phyloP scores from a whole-genome alignment of 2,329 filamentous ascomycete genomes.

The Talaromyces islandicus region DNA sequence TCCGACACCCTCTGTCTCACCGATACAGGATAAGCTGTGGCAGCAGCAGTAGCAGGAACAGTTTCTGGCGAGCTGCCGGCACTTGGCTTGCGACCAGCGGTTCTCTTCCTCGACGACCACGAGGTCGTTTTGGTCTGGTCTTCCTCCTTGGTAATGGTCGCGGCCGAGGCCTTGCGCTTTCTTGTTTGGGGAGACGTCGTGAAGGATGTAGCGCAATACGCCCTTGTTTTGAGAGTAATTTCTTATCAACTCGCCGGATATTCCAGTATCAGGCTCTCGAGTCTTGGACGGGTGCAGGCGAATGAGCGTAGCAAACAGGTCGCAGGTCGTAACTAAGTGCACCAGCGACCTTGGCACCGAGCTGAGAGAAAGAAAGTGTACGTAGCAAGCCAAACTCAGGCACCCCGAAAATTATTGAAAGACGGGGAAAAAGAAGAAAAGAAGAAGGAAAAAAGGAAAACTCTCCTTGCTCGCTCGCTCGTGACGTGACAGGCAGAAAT shows the following conservation, averaged over 20 bases:
- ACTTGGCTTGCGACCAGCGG: neutral
- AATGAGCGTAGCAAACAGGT: too few species aligned
- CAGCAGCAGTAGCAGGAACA: constrained; percentile 12
- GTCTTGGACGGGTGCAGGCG: too few species aligned
- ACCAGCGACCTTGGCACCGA: neutral
- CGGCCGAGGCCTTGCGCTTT: constrained; percentile 51
- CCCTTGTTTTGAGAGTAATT: neutral
- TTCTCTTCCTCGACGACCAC: neutral
- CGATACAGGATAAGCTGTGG: constrained; percentile 9
- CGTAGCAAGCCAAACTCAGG: too few species aligned
- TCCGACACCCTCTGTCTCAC: constrained; percentile 24
- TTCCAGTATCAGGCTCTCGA: neutral
- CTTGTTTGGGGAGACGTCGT: constrained; percentile 49
- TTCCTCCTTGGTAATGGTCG: constrained; percentile 23
- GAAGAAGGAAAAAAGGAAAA: neutral
- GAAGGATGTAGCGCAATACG: constrained; percentile 19
- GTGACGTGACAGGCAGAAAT: neutral
- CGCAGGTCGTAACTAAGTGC: neutral
- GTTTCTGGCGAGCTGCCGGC: neutral
- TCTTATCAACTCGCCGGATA: neutral
- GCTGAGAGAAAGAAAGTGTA: neutral
- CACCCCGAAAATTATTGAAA: too few species aligned
- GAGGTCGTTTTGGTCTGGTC: constrained; percentile 1
- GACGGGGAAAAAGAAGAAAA: too few species aligned
- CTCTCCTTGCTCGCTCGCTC: neutral